A percentile compares a stretch with the other conserved stretches of the same genome.
phyloP scores from a whole-genome alignment of 768 basidiomycete species.

The Termitomyces sp. region DNA sequence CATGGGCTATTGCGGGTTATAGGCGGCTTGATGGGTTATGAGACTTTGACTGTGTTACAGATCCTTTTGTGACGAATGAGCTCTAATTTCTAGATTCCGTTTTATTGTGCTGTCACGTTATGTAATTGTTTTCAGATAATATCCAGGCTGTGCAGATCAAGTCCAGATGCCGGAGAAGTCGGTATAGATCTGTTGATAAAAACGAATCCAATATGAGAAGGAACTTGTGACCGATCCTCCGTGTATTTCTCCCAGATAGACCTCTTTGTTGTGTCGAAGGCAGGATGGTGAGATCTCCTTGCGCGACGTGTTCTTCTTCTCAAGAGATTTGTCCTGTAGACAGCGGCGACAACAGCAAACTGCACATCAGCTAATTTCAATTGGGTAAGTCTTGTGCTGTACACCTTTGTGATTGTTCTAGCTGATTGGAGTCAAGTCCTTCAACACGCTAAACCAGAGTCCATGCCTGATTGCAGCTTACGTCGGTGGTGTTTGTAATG shows the following conservation, averaged over 20 bases:
- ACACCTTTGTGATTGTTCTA: not conserved
- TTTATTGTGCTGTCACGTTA: too few species aligned
- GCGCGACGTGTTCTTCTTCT: not conserved
- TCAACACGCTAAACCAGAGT: conserved; percentile 32
- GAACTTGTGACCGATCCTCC: not conserved
- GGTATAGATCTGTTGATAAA: conserved; percentile 2
- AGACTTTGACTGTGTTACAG: too few species aligned
- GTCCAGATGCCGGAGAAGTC: not conserved
- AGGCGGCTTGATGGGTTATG: too few species aligned
- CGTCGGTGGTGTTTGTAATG: conserved; percentile 35
- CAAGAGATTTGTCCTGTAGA: conserved; percentile 7
- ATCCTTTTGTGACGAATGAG: too few species aligned
- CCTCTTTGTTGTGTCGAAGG: not conserved
- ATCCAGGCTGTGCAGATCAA: not conserved
- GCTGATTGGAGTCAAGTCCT: conserved; percentile 25
- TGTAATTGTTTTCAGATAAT: too few species aligned
- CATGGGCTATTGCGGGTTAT: too few species aligned
- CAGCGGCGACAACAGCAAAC: conserved; percentile 14
- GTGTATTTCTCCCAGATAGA: not conserved
- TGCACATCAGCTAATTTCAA: conserved; percentile 2
- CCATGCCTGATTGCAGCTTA: conserved; percentile 42
- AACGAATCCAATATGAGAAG: not conserved
- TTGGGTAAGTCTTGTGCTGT: conserved; percentile 5
- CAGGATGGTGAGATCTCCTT: conserved; percentile 10
- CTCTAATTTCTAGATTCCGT: too few species aligned